Evolutionary conservation across 1,284 basidiomycete genomes (phyloP), one percentile per base, ranked within the genome.

Genomic region (Ustilago loliicola): DNA sequence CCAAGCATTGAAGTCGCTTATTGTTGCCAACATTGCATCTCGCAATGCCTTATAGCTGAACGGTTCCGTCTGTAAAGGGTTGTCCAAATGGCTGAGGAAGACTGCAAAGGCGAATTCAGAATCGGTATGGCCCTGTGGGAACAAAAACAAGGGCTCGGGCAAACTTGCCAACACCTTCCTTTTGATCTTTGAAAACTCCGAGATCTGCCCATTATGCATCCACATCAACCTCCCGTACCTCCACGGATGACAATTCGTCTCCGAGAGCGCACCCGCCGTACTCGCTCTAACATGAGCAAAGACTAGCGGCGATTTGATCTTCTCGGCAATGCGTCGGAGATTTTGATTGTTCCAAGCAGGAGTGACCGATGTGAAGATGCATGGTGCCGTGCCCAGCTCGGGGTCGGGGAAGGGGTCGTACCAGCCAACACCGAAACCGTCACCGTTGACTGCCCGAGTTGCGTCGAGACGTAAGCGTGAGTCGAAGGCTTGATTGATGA

Each of bases 351-450:
- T 85, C 83, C 83, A 85, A 3, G 83, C 83, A 0, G 83, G 96
- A 5, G 94, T 95, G 21, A 97, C 92, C n/a, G 93, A 94, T 58
- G 95, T 98, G 87, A 98, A 98, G 71, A 98, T 93, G 87, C 96
- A 98, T 10, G 96, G 96, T 21, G 80, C 80, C 1, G 71, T 62
- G 29, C 80, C 81, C 2, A 80, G 62, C 34, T 80, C 80, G 0
- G 72, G 66, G 58, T 79, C 75, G 7, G 58, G 61, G 3, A 38
- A 65, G 36, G 80, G 74, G 63, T 81, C 83, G 67, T 86, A 90
- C 93, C 87, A 88, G 90, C 95, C 95, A 30, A 99, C 94, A 36
- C 96, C 96, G 85, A 98, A 98, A 0, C 96, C 96, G 86, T 99
- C 96, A 27, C 95, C 95, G 61, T 84, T 85, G 54, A 85, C 83